Base-by-base conservation (phyloP, 2,329 filamentous ascomycete genomes). In the Exophiala bonariae region DNA sequence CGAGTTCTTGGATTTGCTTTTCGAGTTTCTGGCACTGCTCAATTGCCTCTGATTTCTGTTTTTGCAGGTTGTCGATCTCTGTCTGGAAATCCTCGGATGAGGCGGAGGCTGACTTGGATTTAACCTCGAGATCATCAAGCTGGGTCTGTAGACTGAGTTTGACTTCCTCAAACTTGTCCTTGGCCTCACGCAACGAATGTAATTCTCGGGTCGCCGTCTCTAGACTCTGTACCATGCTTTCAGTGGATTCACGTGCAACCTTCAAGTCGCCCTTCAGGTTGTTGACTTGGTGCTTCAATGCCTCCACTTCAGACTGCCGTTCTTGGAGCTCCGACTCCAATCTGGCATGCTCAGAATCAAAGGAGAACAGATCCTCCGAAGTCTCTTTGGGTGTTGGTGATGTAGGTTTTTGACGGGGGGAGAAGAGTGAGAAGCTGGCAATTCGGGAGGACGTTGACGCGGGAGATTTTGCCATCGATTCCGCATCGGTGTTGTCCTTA, bases 281-380 rank as follows among this genome's bases (percentile, higher is more conserved):
- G 16, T 79, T 75, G 20, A 95, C 81, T 58, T 93, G 82, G 3
- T 74, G 68, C 56, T 85, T 84, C 11, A 97, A 79, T 36, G 76
- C 78, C 42, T 82, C 79, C 30, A 93, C 82, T 65, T 92, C 84
- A 33, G 81, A 79, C 9, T 84, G 74, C 60, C 86, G 87, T 47
- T 83, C 79, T 41, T 83, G 77, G 3, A 93, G 66, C 57, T 93
- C 86, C 1, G 80, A 77, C 61, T 95, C 86, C n/a, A 96, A 71
- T 44, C 87, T 82, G 3, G 88, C 87, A 11, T 95, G 76, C 67
- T 97, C 92, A 41, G 86, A 85, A 49, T 97, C 91, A 59, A 90
- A 95, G 0, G 90, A 96, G 69, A 96, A 96, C 68, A 96, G 86
- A 39, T 95, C 88, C 55, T 91, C 87, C 18, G 68, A 65, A 13